Base-by-base conservation (phyloP, 2,329 filamentous ascomycete species). In the Grosmannia serpens region DNA sequence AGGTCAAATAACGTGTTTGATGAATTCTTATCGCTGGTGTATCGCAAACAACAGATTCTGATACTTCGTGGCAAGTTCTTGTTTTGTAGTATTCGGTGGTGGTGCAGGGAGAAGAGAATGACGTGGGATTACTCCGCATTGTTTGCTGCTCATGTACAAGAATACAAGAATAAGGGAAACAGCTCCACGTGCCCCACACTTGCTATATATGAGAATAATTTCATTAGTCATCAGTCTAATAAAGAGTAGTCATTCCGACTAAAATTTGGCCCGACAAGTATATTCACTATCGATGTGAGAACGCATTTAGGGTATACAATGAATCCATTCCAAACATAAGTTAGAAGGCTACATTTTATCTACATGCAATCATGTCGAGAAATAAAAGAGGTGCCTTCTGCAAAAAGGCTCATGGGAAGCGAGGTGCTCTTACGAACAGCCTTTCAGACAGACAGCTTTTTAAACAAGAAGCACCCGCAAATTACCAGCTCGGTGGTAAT, bases 371-470 rank as follows among this genome's bases (percentile, higher is more conserved):
- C 6, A 66, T 66, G 63, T 60, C 61, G 53, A 66, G 58, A 59
- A 60, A 59, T 41, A 66, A 60, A 61, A 67, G 64, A 33, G 59
- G 59, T 1, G 46, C 38, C 41, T 47, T 61, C 47, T 55, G 60
- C 22, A 59, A 61, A 50, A 59, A 59, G 41, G 52, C 55, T 26
- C 53, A 56, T 33, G 57, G 57, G 44, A 38, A 55, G n/a, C 47
- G 46, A 46, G 44, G 46, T 33, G 46, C 27, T 4, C 5, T 13
- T 6, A 44, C 50, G 15, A 33, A 29, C 13, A 49, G 20, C 41
- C 7, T 24, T 22, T 20, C 31, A 2, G 31, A 15, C 17, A n/a
- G 35, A 41, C 55, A 52, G 15, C 13, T 27, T 20, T n/a, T 6
- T 13, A 41, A 29, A 29, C 15, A 7, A 38, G 46, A 51, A 26